Conservation (phyloP, 176 grass and related monocot genomes). For the Juncus effusus region DNA sequence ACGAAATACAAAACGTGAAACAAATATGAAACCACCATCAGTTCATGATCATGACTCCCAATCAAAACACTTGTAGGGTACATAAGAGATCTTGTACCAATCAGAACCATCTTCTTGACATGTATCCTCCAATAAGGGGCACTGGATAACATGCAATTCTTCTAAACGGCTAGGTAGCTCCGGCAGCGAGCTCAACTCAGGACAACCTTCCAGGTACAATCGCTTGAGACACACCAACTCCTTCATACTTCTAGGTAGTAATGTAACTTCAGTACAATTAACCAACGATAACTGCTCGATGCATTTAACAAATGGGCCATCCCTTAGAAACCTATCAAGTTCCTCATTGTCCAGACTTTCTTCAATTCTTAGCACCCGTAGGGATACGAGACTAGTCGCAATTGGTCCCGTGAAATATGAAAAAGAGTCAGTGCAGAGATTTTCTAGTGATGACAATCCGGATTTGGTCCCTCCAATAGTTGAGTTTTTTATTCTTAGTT, state of each 20-base stretch:
- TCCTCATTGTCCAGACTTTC: background rate
- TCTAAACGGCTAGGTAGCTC: conserved; percentile 14
- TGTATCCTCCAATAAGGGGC: conserved; percentile 14
- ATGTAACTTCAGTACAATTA: background rate
- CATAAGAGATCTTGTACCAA: conserved; percentile 21
- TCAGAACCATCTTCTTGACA: conserved; percentile 17
- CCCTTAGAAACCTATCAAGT: background rate
- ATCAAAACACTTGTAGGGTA: conserved; percentile 22
- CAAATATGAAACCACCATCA: background rate
- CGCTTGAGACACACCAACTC: background rate
- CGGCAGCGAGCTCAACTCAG: conserved; percentile 1
- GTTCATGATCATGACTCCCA: background rate
- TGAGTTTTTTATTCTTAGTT: background rate
- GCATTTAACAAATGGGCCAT: background rate
- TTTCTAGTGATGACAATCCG: conserved; percentile 6
- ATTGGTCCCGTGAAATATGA: background rate
- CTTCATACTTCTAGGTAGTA: conserved; percentile 1
- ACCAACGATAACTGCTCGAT: background rate
- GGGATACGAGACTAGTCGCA: background rate
- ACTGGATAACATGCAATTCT: conserved; percentile 14
- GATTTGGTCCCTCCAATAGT: background rate
- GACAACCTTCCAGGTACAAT: conserved; percentile 15
- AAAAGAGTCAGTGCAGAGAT: background rate
- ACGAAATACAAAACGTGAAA: too few species aligned
- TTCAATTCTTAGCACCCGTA: conserved; percentile 11